Conservation (phyloP, 345 rosid species). For the Acer yangbiense region DNA sequence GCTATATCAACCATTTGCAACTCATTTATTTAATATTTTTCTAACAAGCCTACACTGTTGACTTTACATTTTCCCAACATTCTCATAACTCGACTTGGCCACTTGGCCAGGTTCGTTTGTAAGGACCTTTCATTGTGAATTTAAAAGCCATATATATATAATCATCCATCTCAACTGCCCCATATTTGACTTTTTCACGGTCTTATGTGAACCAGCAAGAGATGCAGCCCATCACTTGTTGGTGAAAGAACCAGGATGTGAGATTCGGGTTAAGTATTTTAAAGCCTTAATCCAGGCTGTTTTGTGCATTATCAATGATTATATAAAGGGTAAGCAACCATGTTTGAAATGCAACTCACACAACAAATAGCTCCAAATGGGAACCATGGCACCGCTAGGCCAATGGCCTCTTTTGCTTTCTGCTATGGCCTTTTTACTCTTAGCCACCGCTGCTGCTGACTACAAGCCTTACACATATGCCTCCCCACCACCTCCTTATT, state of each 20-base stretch:
- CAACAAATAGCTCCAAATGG: slow-evolving; percentile 26
- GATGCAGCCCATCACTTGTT: background rate
- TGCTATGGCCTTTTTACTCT: slow-evolving; percentile 35
- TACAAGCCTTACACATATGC: slow-evolving; percentile 30
- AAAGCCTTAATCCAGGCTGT: slow-evolving; percentile 32
- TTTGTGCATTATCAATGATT: slow-evolving; percentile 18
- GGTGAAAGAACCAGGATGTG: too few species aligned
- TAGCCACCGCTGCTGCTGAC: slow-evolving; percentile 24
- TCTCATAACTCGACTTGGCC: background rate
- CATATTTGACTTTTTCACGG: slow-evolving; percentile 4
- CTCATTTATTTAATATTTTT: background rate
- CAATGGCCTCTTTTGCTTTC: slow-evolving; percentile 30
- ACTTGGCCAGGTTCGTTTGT: background rate
- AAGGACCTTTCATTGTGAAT: too few species aligned
- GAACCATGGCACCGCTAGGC: slow-evolving; percentile 21
- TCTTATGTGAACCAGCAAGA: background rate
- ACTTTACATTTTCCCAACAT: background rate
- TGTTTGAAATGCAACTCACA: slow-evolving; percentile 7
- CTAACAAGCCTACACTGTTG: background rate
- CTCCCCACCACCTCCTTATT: slow-evolving; percentile 13
- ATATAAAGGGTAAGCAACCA: slow-evolving; percentile 24
- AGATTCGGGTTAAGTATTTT: background rate
- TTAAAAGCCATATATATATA: background rate
- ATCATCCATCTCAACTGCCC: background rate
- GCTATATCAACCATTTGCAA: background rate